Base-by-base conservation (phyloP, 169 alveolate species). In the Cryptosporidium meleagridis region DNA sequence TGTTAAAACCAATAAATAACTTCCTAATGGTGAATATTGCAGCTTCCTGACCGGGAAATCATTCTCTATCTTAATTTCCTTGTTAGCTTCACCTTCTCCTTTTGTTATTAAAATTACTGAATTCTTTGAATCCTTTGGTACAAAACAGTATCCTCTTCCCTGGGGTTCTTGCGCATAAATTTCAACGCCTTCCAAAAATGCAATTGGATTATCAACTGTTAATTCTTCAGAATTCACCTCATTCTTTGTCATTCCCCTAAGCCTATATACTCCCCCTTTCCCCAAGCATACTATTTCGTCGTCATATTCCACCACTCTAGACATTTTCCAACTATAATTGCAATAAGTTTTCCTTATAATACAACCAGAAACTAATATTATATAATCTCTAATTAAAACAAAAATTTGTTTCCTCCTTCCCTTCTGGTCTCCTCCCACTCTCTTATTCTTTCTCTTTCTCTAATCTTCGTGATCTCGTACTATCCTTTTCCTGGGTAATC, bases 1-100 rank as follows among this genome's bases (percentile, higher is more conserved):
- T 0, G 89, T 80, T 35, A 80, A 62, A 8, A 80, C 53, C 6
- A 80, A 23, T 23, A 80, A 80, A 41, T 80, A 80, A 62, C 89
- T 80, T 45, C 89, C 89, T 26, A 80, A 65, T 23, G 89, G 89
- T 3, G 89, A 80, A 31, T 80, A 80, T 14, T 80, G 89, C 69
- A 80, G 29, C 33, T 67, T 80, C 23, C 75, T 31, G 23, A 80
- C 67, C 3, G 72, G 80, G 31, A 80, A 80, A 26, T 62, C 45
- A 31, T 12, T 65, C 23, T 80, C 80, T 10, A 80, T 35, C 4
- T 21, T 65, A 10, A 41, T 39, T 18, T 62, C 68, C 21, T 45
- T 51, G 1, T 21, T 14, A n/a, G 6, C 51, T 29, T 45, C 75
- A 18, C 59, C 16, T n/a, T 53, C 70, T 14, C 39, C 35, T 14